These are phyloP conservation scores for Cryphonectria carpinicola DNA, from an alignment of 2,329 filamentous ascomycete genomes.

Conservation along the genomic window DNA sequence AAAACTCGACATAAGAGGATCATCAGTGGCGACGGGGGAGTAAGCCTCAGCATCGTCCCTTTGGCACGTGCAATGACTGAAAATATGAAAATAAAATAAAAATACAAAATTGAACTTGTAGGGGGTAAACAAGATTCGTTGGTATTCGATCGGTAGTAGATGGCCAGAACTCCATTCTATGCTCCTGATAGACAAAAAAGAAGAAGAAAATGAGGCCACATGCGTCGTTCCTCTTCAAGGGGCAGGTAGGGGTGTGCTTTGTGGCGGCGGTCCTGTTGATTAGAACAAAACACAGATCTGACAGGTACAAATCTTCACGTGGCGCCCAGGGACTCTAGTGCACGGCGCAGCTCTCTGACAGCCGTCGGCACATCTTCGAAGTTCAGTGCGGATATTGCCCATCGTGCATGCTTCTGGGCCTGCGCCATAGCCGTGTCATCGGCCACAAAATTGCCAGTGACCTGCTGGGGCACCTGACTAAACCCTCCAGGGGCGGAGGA, in stretches of 20 bases:
- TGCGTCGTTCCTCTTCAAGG: not conserved
- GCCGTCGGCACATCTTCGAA: constrained; percentile 95
- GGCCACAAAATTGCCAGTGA: constrained; percentile 33
- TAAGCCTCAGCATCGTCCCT: too few relatives aligned
- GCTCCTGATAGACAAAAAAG: constrained; percentile 3
- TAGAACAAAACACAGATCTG: constrained; percentile 7
- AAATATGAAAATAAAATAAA: not conserved
- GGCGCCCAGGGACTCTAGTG: constrained; percentile 72
- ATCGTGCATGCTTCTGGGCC: constrained; percentile 95
- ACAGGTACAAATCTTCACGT: constrained; percentile 41
- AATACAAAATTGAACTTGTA: not conserved
- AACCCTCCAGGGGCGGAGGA: constrained; percentile 27
- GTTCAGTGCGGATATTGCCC: constrained; percentile 94
- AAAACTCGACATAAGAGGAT: not conserved
- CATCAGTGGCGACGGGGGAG: not conserved
- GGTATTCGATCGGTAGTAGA: constrained; percentile 14
- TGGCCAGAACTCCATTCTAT: constrained; percentile 27
- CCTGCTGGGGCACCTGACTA: constrained; percentile 31
- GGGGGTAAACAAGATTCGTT: not conserved
- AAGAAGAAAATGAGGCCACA: not conserved
- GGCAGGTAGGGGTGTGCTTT: not conserved
- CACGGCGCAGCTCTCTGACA: constrained; percentile 78
- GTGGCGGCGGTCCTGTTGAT: not conserved
- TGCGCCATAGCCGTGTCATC: constrained; percentile 74
- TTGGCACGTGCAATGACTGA: not conserved